Evolutionary conservation across 768 basidiomycete genomes (phyloP), one percentile per base, ranked within the genome.

Genomic region (Gloeopeniophorella convolvens): DNA sequence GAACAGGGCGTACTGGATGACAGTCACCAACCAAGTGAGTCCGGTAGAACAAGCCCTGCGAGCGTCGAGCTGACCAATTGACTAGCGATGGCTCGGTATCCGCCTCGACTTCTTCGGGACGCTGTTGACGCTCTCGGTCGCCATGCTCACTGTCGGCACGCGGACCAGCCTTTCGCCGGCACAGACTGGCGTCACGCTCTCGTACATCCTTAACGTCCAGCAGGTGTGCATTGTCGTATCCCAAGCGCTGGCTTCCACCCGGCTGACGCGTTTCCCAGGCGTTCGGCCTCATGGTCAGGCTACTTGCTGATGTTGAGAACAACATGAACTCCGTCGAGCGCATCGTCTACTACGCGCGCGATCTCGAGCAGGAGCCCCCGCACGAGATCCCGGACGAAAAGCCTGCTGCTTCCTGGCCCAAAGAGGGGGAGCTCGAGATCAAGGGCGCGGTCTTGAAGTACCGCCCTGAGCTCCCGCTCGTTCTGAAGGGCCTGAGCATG

Each of bases 281-380:
- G 0, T 86, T 89, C 57, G 79, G 79, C 18, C 89, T 80, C 81
- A 75, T 88, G 65, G 78, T 86, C 34, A 79, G 85, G 8, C 86
- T 89, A 65, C 75, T 73, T 32, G 82, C 86, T 3, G 91, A 94
- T 63, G 83, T 93, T 10, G 91, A 95, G 66, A 95, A 96, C 65
- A 78, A 93, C 65, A 92, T 94, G 88, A 91, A 91, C 63, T 80
- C 82, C n/a, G 85, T 89, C 7, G 87, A 89, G 63, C 83, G 93
- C 21, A 73, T 97, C 15, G 69, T 90, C 3, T 78, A 91, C 62
- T 96, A 96, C 60, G 82, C 84, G 34, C 76, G 77, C 16, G 76
- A 80, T 24, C 71, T 96, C 15, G 89, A 92, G 62, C 85, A 92
- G 63, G 91, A 94, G 66, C 78, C 85, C 1, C 75, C 85, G 1